Evolutionary conservation across 306 rosid species (phyloP).

Genomic region (Vigna reflexopilosa): DNA sequence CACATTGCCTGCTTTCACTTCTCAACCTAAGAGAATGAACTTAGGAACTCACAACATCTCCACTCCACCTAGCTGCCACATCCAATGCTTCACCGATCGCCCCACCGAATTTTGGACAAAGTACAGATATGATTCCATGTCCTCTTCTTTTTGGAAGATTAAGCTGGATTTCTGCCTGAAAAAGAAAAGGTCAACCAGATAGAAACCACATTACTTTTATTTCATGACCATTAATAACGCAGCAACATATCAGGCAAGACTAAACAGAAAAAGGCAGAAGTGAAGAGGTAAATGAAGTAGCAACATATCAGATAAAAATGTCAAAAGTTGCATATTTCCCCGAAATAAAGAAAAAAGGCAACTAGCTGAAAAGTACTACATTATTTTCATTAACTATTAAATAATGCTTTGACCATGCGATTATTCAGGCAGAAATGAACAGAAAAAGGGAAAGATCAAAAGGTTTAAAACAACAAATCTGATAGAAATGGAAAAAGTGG

Average conservation of each 20-base stretch:
- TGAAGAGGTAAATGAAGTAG: not conserved
- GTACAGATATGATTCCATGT: constrained; percentile 86
- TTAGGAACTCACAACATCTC: constrained; percentile 88
- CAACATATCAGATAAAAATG: no score
- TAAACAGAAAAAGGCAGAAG: constrained; percentile 27
- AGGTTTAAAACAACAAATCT: constrained; percentile 6
- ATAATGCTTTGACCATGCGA: constrained; percentile 11
- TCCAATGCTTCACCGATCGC: constrained; percentile 93
- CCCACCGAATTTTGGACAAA: constrained; percentile 88
- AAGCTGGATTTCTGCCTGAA: constrained; percentile 92
- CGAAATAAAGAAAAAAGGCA: constrained; percentile 35
- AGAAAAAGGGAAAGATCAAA: constrained; percentile 29
- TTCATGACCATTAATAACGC: constrained; percentile 22
- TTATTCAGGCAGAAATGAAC: constrained; percentile 17
- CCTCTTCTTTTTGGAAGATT: constrained; percentile 95
- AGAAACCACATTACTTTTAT: constrained; percentile 23
- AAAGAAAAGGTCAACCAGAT: constrained; percentile 36
- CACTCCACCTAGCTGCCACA: constrained; percentile 97
- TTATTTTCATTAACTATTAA: constrained; percentile 10
- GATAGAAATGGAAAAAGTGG: not conserved
- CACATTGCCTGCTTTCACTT: not conserved
- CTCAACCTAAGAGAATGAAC: constrained; percentile 35
- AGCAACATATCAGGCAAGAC: constrained; percentile 11
- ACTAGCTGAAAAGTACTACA: constrained; percentile 22
- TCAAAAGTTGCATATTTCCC: no score